These are phyloP conservation scores for Daphne laureola DNA, from an alignment of 441 rosid genomes.

Conservation along the genomic window DNA sequence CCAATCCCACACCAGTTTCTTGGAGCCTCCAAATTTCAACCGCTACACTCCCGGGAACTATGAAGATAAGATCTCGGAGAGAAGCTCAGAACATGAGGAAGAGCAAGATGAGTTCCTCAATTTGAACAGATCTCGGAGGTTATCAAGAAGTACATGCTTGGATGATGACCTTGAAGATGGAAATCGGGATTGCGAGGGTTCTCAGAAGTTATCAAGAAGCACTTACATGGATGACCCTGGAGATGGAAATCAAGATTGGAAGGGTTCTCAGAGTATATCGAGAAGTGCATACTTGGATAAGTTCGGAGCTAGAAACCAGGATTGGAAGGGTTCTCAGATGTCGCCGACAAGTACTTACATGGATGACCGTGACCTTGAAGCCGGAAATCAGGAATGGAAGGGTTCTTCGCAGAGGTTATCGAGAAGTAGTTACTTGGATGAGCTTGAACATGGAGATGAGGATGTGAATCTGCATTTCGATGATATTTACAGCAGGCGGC, in stretches of 20 bases:
- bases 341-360: constrained; percentile 33
- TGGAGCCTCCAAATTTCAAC: constrained; percentile 85
- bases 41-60: constrained; percentile 21
- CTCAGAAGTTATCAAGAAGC: constrained; percentile 54
- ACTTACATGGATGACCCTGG: not conserved
- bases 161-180: constrained; percentile 57
- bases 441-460: constrained; percentile 48
- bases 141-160: constrained; percentile 37
- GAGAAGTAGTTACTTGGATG: constrained; percentile 36
- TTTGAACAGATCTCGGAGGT: constrained; percentile 30
- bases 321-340: constrained; percentile 33
- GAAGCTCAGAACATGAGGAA: constrained; percentile 47
- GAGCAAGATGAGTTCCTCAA: constrained; percentile 40
- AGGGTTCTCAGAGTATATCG: constrained; percentile 12
- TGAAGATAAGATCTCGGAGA: constrained; percentile 39
- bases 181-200: constrained; percentile 24
- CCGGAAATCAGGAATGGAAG: constrained; percentile 24
- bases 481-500: constrained; percentile 70
- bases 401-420: constrained; percentile 33
- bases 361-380: constrained; percentile 50
- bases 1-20: constrained; percentile 64
- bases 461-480: constrained; percentile 67
- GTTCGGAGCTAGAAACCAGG: constrained; percentile 9
- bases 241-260: no score
- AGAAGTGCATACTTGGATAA: no score